A percentile compares a stretch with the other conserved stretches of the same genome.
Evolutionary conservation across 805 yeast species (phyloP).

Genomic region (Pichia thaimueangensis): DNA sequence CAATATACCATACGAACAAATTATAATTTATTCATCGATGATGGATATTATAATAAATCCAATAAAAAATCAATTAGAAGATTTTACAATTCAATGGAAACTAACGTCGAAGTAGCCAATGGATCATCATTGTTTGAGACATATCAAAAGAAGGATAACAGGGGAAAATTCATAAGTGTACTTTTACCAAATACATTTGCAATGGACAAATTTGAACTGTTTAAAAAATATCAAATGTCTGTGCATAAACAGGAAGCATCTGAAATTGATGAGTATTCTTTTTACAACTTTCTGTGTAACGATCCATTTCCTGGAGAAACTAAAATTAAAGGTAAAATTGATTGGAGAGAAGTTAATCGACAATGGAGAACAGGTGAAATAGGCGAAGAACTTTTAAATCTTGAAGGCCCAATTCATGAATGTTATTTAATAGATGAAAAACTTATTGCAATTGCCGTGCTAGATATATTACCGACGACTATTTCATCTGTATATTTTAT

Average conservation of each 20-base stretch:
- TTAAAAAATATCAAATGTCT: conserved; percentile 58
- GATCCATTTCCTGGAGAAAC: conserved; percentile 45
- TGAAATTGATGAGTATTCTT: conserved; percentile 41
- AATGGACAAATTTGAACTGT: conserved; percentile 55
- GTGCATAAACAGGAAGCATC: conserved; percentile 60
- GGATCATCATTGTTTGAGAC: not conserved
- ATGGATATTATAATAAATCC: conserved; percentile 45
- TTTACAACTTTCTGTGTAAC: conserved; percentile 61
- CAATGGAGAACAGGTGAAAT: conserved; percentile 30
- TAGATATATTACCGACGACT: conserved; percentile 71
- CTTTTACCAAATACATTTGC: conserved; percentile 48
- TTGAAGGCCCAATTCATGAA: conserved; percentile 69
- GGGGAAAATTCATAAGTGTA: conserved; percentile 4
- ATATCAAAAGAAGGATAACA: conserved; percentile 5
- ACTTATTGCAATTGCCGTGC: conserved; percentile 67
- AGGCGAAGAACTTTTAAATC: conserved; percentile 8
- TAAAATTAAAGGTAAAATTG: conserved; percentile 15
- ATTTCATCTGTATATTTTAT: conserved; percentile 82
- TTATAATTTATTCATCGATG: conserved; percentile 32
- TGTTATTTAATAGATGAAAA: conserved; percentile 49
- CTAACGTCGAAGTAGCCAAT: not conserved
- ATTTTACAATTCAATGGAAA: conserved; percentile 39
- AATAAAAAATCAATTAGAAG: conserved; percentile 59
- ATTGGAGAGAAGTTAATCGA: conserved; percentile 37
- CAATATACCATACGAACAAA: conserved; percentile 70